Evolutionary conservation across 192 early-diverging fungal species (phyloP), one percentile per base, ranked within the genome.

Genomic region (Rhizoclosmatium globosum): DNA sequence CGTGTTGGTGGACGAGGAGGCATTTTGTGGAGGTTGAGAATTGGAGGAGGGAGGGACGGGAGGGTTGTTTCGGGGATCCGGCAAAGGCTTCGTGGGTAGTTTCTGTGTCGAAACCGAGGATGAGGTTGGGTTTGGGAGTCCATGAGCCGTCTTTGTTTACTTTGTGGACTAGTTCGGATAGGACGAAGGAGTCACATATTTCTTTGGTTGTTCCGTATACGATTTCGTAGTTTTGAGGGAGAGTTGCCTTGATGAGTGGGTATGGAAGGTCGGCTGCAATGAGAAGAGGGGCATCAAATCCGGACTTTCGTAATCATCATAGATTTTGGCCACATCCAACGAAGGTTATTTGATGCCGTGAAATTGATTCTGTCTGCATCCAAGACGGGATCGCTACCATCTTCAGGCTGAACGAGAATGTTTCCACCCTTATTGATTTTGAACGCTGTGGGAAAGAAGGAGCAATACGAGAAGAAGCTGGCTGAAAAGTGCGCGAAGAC

Each of bases 61-160:
- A 42, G 9, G 59, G 41, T 3, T 74, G 41, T n/a, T 23, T 7
- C 6, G 47, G 21, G 23, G 56, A 15, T 31, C 31, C 31, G 31
- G 31, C 31, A 6, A n/a, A 74, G 7, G n/a, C n/a, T 60, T 62
- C 17, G 9, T 43, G 21, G 4, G 72, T 74, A 9, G 72, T 74
- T 74, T 74, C 72, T 13, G 72, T 62, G 39, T 74, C 72, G 17
- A 74, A 64, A 15, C 72, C 72, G 15, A 74, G 59, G 38, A 48
- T 31, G 21, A 62, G 7, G 61, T 74, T 59, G 15, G 46, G 47
- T 56, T 74, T 59, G 4, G 72, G 72, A 62, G 39, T 64, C 72
- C 59, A 64, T 11, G 46, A 56, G 21, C 69, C 69, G 69, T 56
- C 50, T 38, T 13, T 6, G 38, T 48, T 38, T 56, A 71, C 53